Evolutionary conservation across 2,329 filamentous ascomycete species (phyloP), one percentile per base, ranked within the genome.

Genomic region (Trichoderma sp.): DNA sequence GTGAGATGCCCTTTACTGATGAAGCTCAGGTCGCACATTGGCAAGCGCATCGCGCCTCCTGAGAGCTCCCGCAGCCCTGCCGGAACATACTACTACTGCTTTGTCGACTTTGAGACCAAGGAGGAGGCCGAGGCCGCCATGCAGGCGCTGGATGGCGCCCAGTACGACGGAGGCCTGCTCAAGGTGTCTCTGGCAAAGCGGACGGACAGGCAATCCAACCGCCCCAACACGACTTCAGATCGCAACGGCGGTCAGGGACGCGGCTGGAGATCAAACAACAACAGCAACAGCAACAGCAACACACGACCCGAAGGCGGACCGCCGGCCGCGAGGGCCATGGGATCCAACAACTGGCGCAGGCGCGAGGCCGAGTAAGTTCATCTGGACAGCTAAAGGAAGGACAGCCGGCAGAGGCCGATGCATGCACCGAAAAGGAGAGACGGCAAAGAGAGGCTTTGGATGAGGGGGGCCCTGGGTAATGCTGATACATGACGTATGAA

Each of bases 51-150:
- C 79, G 88, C 81, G 54, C 85, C 82, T 67, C 87, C 80, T 72
- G 86, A 78, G 71, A 85, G 75, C 71, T 88, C 81, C 65, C 78
- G 77, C 28, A 74, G 78, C n/a, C 78, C 79, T 47, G 77, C 80
- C 0, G 85, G 84, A 34, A 82, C 85, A 68, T 81, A 86, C 71
- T 83, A 89, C 75, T 89, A 86, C 74, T 85, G 85, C 69, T 90
- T 89, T 66, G 84, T 90, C n/a, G 86, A 90, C 70, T 82, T 90
- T 64, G 78, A 77, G 55, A 84, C 80, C 6, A 72, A 76, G 0
- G 81, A 86, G 60, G 83, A 88, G 67, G 85, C 85, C 17, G 41
- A 80, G 41, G 74, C 75, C 10, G 87, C 85, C 24, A 78, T 85
- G 1, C 70, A 68, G 30, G 51, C 68, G 1, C 69, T 76, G 0